Evolutionary conservation across 208 protist genomes (phyloP).

Genomic region (Herpetomonas samuelpessoai): DNA sequence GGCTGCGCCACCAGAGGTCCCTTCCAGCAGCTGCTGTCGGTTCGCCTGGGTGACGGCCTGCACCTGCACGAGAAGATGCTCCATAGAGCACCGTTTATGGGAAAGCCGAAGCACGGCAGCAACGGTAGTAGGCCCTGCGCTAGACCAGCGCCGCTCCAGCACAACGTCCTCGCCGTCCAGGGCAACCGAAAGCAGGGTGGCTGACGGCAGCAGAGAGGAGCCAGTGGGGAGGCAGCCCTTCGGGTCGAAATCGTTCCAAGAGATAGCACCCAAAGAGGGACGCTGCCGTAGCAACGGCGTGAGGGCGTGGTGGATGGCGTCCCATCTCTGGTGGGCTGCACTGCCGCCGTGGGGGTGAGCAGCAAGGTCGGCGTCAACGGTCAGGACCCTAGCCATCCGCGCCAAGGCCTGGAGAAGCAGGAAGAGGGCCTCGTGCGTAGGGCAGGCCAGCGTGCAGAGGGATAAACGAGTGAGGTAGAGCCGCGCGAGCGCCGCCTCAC

Average conservation of each 20-base stretch:
- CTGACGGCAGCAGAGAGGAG: no score
- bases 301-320: background rate
- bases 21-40: slow-evolving; percentile 20
- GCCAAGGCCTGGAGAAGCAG: slow-evolving; percentile 30
- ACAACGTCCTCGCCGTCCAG: background rate
- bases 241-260: no score
- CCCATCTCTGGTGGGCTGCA: background rate
- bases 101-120: background rate
- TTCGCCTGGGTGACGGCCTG: slow-evolving; percentile 19
- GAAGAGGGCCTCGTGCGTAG: slow-evolving; percentile 24
- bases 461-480: slow-evolving; percentile 40
- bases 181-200: background rate
- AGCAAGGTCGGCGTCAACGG: background rate
- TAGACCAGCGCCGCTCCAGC: background rate
- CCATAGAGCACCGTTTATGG: background rate
- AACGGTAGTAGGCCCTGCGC: background rate
- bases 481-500: slow-evolving; percentile 54
- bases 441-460: slow-evolving; percentile 29
- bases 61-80: slow-evolving; percentile 4
- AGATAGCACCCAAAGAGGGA: no score
- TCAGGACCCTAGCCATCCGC: slow-evolving; percentile 24
- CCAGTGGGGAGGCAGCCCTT: no score
- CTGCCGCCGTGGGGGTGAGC: background rate
- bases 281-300: no score
- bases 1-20: slow-evolving; percentile 8